Conservation (phyloP, 257 asterid species). For the Solanum bulbocastanum region DNA sequence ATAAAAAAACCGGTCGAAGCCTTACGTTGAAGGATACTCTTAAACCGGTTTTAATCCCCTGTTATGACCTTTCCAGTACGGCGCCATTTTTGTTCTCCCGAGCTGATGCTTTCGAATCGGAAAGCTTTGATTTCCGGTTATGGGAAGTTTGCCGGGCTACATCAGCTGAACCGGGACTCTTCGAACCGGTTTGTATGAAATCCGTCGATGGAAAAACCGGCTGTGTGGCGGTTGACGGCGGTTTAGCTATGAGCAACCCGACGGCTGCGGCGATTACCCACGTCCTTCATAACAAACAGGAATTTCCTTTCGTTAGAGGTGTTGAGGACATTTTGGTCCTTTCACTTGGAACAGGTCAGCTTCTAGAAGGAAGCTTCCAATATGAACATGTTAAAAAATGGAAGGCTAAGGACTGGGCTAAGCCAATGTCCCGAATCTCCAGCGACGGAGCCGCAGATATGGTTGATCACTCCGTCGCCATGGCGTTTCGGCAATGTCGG, state of each 20-base stretch:
- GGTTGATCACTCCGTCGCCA: conserved; percentile 73
- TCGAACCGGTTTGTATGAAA: conserved; percentile 64
- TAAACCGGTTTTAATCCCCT: conserved; percentile 87
- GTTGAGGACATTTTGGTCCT: conserved; percentile 95
- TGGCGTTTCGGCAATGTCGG: conserved; percentile 56
- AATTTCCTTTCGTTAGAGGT: conserved; percentile 89
- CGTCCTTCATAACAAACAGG: conserved; percentile 91
- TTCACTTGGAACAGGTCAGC: conserved; percentile 79
- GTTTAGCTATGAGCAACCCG: conserved; percentile 86
- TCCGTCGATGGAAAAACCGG: conserved; percentile 75
- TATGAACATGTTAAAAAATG: conserved; percentile 50
- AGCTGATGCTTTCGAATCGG: conserved; percentile 91
- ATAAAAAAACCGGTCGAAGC: conserved; percentile 47
- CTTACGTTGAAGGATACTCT: conserved; percentile 75
- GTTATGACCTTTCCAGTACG: conserved; percentile 76
- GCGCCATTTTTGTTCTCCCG: conserved; percentile 93
- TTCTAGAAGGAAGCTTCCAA: conserved; percentile 42
- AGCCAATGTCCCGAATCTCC: conserved; percentile 54
- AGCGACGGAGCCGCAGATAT: conserved; percentile 63
- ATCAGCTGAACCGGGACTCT: conserved; percentile 69
- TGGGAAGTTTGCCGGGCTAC: conserved; percentile 98
- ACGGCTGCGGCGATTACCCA: conserved; percentile 97
- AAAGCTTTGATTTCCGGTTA: conserved; percentile 84
- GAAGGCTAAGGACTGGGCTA: conserved; percentile 67
- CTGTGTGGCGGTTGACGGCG: conserved; percentile 82